A percentile compares a stretch with the other conserved stretches of the same genome.
These are phyloP conservation scores for Coprinopsis cinerea DNA, from an alignment of 768 basidiomycete species.

Conservation along the genomic window DNA sequence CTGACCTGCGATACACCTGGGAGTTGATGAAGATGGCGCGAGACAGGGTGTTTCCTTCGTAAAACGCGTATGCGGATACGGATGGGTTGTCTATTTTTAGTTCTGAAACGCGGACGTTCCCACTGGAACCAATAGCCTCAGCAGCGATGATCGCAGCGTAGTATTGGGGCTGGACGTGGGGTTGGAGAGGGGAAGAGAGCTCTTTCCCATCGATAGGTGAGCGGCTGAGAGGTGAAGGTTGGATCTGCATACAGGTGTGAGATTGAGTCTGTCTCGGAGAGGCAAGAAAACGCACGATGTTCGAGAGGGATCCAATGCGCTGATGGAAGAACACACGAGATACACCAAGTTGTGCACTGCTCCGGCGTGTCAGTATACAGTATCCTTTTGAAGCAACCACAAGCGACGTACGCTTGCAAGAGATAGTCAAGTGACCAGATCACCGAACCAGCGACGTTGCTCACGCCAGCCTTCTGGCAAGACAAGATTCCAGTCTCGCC, in stretches of 20 bases:
- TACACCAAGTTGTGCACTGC: constrained; percentile 44
- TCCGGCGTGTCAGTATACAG: not conserved
- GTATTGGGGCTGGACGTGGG: constrained; percentile 61
- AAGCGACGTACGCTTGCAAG: constrained; percentile 40
- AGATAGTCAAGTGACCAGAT: constrained; percentile 66
- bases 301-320: constrained; percentile 67
- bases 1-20: constrained; percentile 36
- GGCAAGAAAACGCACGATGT: constrained; percentile 33
- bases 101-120: constrained; percentile 37
- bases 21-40: constrained; percentile 57
- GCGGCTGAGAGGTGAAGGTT: constrained; percentile 50
- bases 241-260: constrained; percentile 38
- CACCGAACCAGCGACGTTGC: constrained; percentile 63
- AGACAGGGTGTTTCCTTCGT: constrained; percentile 35
- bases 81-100: constrained; percentile 37
- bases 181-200: constrained; percentile 41
- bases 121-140: constrained; percentile 46
- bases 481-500: constrained; percentile 54
- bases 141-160: constrained; percentile 57
- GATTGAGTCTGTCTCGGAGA: not conserved
- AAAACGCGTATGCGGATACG: constrained; percentile 62
- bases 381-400: not conserved
- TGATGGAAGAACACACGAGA: constrained; percentile 55
- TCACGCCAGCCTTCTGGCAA: constrained; percentile 47
- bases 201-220: constrained; percentile 51